Conservation (phyloP, 78 protist species). For the Dictyostelium capitatum region DNA sequence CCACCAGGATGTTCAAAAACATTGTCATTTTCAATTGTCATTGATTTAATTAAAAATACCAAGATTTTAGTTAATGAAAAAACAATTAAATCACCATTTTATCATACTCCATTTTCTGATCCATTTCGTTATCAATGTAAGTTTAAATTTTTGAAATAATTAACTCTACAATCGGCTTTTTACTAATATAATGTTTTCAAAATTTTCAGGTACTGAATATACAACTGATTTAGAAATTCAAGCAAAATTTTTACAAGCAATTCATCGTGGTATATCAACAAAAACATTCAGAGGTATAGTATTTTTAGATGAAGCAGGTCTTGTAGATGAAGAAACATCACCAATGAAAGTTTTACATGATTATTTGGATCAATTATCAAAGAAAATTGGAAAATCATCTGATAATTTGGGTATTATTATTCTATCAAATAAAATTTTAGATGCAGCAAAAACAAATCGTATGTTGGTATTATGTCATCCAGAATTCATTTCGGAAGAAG, state of each 20-base stretch:
- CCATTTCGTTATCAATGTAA: conserved; percentile 44
- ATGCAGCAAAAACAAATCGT: conserved; percentile 60
- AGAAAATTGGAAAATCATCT: background rate
- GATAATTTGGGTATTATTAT: conserved; percentile 19
- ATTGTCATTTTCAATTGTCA: background rate
- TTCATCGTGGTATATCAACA: background rate
- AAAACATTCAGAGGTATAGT: background rate
- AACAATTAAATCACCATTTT: background rate
- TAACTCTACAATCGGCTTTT: too few species aligned
- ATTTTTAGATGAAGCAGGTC: conserved; percentile 67
- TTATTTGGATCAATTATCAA: conserved; percentile 4
- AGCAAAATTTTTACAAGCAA: conserved; percentile 9
- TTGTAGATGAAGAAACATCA: conserved; percentile 36
- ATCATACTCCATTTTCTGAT: background rate
- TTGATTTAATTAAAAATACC: conserved; percentile 40
- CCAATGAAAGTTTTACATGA: conserved; percentile 76
- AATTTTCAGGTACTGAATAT: too few species aligned
- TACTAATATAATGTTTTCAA: too few species aligned
- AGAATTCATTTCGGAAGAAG: background rate
- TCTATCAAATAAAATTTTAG: conserved; percentile 39
- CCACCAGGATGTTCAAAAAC: conserved; percentile 51
- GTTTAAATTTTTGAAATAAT: too few species aligned
- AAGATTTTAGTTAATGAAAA: too few species aligned
- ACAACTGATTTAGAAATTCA: conserved; percentile 51
- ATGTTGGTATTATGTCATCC: conserved; percentile 20